A percentile compares a stretch with the other conserved stretches of the same genome.
Evolutionary conservation across 2,329 filamentous ascomycete species (phyloP).

Genomic region (Epichloe sp.): DNA sequence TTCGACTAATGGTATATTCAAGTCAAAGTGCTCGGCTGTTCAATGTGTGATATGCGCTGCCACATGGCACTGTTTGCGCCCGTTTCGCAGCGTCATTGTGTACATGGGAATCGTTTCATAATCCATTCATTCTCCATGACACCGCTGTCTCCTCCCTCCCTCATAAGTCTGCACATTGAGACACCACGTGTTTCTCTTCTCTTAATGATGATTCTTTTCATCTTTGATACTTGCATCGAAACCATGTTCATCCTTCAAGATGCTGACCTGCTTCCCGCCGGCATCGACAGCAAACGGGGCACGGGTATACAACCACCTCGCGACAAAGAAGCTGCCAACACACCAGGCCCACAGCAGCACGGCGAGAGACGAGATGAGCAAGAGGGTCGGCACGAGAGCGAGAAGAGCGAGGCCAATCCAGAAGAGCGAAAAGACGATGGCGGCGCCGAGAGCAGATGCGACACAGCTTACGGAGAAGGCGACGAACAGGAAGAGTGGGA

Average conservation of each 20-base stretch:
- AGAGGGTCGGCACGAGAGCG: constrained; percentile 54
- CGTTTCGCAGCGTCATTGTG: background rate
- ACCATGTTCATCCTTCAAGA: constrained; percentile 13
- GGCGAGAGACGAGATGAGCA: constrained; percentile 50
- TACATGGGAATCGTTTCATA: no score
- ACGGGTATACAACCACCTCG: constrained; percentile 32
- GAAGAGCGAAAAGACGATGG: constrained; percentile 53
- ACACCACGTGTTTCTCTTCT: no score
- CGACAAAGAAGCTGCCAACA: constrained; percentile 42
- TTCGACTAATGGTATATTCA: background rate
- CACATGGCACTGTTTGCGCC: background rate
- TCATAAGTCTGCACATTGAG: no score
- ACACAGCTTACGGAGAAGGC: constrained; percentile 51
- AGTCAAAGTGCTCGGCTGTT: background rate
- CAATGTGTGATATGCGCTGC: background rate
- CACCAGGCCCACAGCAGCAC: constrained; percentile 56
- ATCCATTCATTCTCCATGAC: background rate
- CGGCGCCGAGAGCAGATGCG: constrained; percentile 47
- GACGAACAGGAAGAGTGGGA: constrained; percentile 57
- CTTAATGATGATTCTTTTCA: background rate
- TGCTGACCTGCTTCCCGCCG: constrained; percentile 7
- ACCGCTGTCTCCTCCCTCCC: no score
- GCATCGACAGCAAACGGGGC: constrained; percentile 13
- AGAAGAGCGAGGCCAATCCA: constrained; percentile 54
- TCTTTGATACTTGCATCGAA: constrained; percentile 8